Base-by-base conservation (phyloP, 257 asterid genomes). In the Plantago ovata region DNA sequence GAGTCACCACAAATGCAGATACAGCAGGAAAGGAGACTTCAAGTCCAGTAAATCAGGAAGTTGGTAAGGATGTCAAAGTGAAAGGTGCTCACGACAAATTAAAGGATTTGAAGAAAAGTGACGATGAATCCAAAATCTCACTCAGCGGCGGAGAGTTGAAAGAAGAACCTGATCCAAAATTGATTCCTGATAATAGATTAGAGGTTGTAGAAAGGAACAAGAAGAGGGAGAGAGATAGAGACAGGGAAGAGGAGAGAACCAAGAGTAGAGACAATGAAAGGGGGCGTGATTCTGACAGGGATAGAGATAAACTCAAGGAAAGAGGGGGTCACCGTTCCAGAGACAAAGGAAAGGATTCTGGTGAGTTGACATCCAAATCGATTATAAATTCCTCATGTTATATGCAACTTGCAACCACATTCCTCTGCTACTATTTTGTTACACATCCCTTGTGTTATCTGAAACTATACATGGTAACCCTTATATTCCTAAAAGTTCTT, bases 281-380 rank as follows among this genome's bases (percentile, higher is more conserved):
- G 76, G 85, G 84, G 56, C 78, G 90, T 64, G 94, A 81, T 55
- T 58, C 55, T 21, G 96, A 87, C 64, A 75, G 92, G 69, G 89
- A 81, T 33, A 77, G 86, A 64, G 95, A 85, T 51, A 79, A 69
- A 67, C 72, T 62, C 46, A 91, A 75, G 78, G 98, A 85, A 57
- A 73, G 86, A 28, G 36, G 4, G 78, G 68, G 77, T 61, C 86
- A 80, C 63, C 96, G 83, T 32, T 81, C 94, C 9, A 78, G 90
- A n/a, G n/a, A n/a, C 68, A 77, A 75, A 79, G 95, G 84, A 63
- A 78, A 73, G 76, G 86, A 79, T 71, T 76, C 77, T 33, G 85
- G 91, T 81, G 6, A 61, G 69, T 64, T 39, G 13, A 6, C 63
- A 10, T 18, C 36, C 44, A 39, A n/a, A 12, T 19, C 12, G 20